These are phyloP conservation scores for Psilocybe mexicana DNA, from an alignment of 1,284 basidiomycete genomes.

Conservation along the genomic window DNA sequence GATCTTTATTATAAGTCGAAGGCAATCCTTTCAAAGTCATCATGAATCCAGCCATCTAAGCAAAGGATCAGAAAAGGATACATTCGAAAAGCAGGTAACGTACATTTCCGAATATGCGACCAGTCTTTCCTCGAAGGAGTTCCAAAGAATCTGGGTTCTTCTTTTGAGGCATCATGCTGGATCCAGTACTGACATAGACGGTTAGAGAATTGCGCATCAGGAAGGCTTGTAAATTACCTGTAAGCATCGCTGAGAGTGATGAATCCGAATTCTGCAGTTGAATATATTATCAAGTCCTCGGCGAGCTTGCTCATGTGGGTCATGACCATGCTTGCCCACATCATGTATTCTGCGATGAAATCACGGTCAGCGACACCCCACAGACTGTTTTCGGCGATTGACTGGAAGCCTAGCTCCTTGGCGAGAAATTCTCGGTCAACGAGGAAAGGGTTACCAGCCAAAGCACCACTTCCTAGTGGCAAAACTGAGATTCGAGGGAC, in stretches of 20 bases:
- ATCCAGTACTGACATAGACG: constrained; percentile 76
- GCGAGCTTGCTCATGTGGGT: constrained; percentile 93
- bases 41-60: constrained; percentile 94
- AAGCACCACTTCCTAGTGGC: constrained; percentile 91
- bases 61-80: constrained; percentile 10
- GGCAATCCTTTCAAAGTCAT: constrained; percentile 98
- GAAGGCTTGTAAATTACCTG: constrained; percentile 51
- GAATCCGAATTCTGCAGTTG: constrained; percentile 96
- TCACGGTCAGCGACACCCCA: constrained; percentile 97
- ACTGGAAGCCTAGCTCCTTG: constrained; percentile 81
- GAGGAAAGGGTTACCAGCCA: constrained; percentile 95
- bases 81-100: constrained; percentile 21
- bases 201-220: not conserved
- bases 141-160: constrained; percentile 98
- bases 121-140: constrained; percentile 92
- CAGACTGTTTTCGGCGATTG: constrained; percentile 89
- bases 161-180: constrained; percentile 99
- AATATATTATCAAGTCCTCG: constrained; percentile 97
- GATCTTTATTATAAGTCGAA: constrained; percentile 98
- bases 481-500: constrained; percentile 89
- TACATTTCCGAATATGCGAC: constrained; percentile 91
- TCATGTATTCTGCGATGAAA: constrained; percentile 96
- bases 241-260: constrained; percentile 94
- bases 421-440: constrained; percentile 90
- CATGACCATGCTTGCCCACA: constrained; percentile 94